Percentiles rank a stretch among this genome's conserved stretches.
Conservation (phyloP, 2,329 filamentous ascomycete genomes). For the Magnaporthiopsis incrustans region DNA sequence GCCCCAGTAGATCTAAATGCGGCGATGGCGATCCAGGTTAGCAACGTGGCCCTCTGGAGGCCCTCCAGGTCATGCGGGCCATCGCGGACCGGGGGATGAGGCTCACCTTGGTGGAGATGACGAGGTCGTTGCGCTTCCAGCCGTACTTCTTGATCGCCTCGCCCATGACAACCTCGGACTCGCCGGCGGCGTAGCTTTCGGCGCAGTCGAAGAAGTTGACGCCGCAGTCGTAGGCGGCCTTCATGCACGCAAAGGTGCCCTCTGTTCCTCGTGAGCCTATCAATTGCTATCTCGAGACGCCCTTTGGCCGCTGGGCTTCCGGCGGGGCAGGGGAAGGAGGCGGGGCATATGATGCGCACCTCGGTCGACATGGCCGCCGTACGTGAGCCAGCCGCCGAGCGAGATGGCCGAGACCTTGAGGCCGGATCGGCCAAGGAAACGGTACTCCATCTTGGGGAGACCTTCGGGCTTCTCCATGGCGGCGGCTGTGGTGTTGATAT, state of each 20-base stretch:
- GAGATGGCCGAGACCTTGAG: constrained; percentile 68
- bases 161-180: constrained; percentile 58
- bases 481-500: neutral
- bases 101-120: constrained; percentile 47
- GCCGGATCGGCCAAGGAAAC: constrained; percentile 62
- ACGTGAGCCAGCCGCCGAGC: constrained; percentile 63
- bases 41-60: neutral
- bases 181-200: constrained; percentile 51
- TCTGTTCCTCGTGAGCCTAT: constrained; percentile 26
- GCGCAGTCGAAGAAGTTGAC: constrained; percentile 59
- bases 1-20: constrained; percentile 55
- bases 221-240: constrained; percentile 51
- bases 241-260: constrained; percentile 52
- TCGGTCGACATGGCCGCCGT: constrained; percentile 63
- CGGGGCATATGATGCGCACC: constrained; percentile 31
- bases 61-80: neutral
- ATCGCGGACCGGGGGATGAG: neutral
- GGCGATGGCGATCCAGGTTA: neutral
- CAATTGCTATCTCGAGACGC: neutral
- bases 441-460: constrained; percentile 53
- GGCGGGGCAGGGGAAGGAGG: neutral
- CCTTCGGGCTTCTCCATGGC: constrained; percentile 5
- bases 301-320: neutral
- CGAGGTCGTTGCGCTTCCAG: constrained; percentile 54
- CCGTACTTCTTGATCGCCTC: constrained; percentile 51